These are phyloP conservation scores for Cochlearia excelsa DNA, from an alignment of 345 rosid species.

Conservation along the genomic window DNA sequence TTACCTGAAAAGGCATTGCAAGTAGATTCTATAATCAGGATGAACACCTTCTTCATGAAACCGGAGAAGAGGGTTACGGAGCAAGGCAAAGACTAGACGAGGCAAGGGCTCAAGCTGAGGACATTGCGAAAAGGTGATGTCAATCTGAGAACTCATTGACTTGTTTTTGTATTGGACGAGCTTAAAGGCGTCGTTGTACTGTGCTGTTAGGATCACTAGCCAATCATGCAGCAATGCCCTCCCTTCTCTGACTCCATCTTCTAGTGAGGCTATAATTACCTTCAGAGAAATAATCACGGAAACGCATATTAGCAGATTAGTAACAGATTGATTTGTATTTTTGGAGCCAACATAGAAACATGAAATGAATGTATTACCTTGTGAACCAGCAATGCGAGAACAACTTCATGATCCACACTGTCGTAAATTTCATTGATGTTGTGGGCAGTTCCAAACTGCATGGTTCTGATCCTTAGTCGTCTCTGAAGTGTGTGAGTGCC, in stretches of 20 bases:
- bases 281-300: constrained; percentile 21
- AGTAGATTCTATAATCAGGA: constrained; percentile 86
- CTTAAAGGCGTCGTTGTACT: constrained; percentile 70
- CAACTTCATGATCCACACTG: constrained; percentile 80
- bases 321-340: neutral
- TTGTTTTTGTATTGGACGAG: constrained; percentile 62
- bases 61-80: constrained; percentile 87
- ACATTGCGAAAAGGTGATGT: constrained; percentile 86
- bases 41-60: constrained; percentile 99
- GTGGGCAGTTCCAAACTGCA: constrained; percentile 71
- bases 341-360: neutral
- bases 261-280: constrained; percentile 88
- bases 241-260: constrained; percentile 91
- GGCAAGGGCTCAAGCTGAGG: constrained; percentile 88
- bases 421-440: constrained; percentile 77
- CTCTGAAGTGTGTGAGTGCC: constrained; percentile 68
- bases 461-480: constrained; percentile 81
- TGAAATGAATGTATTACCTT: constrained; percentile 48
- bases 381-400: constrained; percentile 85
- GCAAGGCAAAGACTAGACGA: constrained; percentile 86
- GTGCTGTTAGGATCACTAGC: constrained; percentile 89
- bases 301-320: constrained; percentile 4
- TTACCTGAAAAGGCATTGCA: constrained; percentile 98
- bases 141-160: constrained; percentile 55
- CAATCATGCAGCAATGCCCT: constrained; percentile 92